Percentiles rank a stretch among this genome's conserved stretches.
Conservation (phyloP, 257 asterid species). For the Thymus mandschuricus region DNA sequence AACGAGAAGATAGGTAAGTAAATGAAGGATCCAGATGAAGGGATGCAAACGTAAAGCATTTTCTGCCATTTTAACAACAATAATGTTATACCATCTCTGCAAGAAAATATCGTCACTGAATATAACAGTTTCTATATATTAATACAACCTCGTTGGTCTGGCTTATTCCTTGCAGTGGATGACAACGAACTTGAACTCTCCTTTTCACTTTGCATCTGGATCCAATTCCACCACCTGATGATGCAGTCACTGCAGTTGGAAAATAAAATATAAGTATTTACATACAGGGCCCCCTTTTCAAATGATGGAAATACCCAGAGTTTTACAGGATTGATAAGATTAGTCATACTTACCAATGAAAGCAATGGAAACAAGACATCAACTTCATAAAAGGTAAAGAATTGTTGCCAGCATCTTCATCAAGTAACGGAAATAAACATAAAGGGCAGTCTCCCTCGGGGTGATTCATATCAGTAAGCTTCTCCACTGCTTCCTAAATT, state of each 20-base stretch:
- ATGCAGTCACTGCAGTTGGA: constrained; percentile 71
- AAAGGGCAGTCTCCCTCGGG: constrained; percentile 94
- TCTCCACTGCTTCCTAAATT: constrained; percentile 90
- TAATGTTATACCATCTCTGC: background rate
- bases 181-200: constrained; percentile 46
- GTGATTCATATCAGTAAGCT: constrained; percentile 88
- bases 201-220: constrained; percentile 47
- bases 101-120: background rate
- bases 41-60: background rate
- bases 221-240: constrained; percentile 88
- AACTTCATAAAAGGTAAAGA: constrained; percentile 82
- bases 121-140: constrained; percentile 10
- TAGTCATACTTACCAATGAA: constrained; percentile 69
- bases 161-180: constrained; percentile 39
- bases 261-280: constrained; percentile 9
- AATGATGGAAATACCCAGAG: constrained; percentile 18
- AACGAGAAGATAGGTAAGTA: constrained; percentile 8
- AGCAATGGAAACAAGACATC: constrained; percentile 99
- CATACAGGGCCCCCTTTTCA: constrained; percentile 5
- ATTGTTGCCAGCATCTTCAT: constrained; percentile 54
- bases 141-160: constrained; percentile 54
- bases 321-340: constrained; percentile 14
- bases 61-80: background rate
- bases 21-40: constrained; percentile 9
- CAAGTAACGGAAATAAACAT: constrained; percentile 80